phyloP scores from a whole-genome alignment of 345 rosid species.

The Zanthoxylum bungeanum region DNA sequence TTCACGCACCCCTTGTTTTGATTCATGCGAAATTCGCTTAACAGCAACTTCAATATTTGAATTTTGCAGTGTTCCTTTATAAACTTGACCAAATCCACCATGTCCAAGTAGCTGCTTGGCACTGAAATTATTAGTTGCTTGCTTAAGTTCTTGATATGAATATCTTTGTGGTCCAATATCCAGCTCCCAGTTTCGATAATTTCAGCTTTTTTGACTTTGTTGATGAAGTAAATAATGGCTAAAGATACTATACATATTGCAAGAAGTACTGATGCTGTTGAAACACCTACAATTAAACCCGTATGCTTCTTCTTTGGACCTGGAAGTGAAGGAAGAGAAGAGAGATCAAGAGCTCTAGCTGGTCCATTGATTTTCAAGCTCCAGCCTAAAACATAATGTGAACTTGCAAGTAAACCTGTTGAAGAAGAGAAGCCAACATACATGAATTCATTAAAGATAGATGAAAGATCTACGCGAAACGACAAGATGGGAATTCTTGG shows the following conservation, averaged over 20 bases:
- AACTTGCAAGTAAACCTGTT: conserved; percentile 76
- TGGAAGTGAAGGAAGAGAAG: conserved; percentile 62
- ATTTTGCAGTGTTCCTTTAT: conserved; percentile 54
- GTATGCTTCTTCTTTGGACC: conserved; percentile 26
- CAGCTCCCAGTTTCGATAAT: conserved; percentile 71
- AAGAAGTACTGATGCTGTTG: conserved; percentile 28
- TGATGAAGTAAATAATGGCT: conserved; percentile 19
- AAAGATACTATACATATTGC: conserved; percentile 10
- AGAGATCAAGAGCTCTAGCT: conserved; percentile 45
- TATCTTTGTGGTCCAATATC: conserved; percentile 78
- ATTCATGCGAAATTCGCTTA: conserved; percentile 70
- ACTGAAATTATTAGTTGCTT: conserved; percentile 66
- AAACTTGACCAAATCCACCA: conserved; percentile 88
- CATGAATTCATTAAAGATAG: conserved; percentile 53
- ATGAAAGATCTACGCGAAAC: conserved; percentile 55
- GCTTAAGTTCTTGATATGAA: conserved; percentile 61
- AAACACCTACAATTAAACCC: conserved; percentile 28
- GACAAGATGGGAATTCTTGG: conserved; percentile 64
- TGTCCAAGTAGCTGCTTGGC: conserved; percentile 64
- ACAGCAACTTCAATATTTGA: conserved; percentile 64
- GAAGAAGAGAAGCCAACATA: conserved; percentile 84
- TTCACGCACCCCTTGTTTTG: conserved; percentile 81
- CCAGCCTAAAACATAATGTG: conserved; percentile 82
- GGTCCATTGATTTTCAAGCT: conserved; percentile 59
- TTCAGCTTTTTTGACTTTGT: conserved; percentile 54